Conservation (phyloP, 306 rosid species). For the Vigna radiata region DNA sequence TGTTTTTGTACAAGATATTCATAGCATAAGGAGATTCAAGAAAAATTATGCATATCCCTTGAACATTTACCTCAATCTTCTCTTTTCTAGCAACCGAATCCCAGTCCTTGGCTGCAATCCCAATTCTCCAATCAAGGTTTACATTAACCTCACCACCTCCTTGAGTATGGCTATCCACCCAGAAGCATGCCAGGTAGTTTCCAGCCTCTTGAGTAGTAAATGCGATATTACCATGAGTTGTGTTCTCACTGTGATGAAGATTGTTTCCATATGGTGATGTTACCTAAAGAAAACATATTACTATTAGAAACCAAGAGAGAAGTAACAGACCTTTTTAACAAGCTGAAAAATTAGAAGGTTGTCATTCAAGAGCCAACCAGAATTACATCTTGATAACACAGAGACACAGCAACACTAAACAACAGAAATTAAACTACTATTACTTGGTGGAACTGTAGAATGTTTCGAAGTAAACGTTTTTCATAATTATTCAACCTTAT, state of each 20-base stretch:
- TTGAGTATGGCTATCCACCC: constrained; percentile 56
- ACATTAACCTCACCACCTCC: constrained; percentile 59
- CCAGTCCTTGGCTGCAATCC: constrained; percentile 98
- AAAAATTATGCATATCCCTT: constrained; percentile 6
- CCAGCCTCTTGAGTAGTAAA: constrained; percentile 92
- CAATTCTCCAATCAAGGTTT: constrained; percentile 94
- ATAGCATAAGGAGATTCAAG: constrained; percentile 11
- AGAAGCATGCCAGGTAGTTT: constrained; percentile 87
- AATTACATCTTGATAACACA: constrained; percentile 15
- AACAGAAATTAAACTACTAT: neutral
- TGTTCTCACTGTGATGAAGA: constrained; percentile 72
- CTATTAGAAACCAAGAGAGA: constrained; percentile 23
- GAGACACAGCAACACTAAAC: neutral
- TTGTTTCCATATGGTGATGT: constrained; percentile 88
- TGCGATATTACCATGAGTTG: constrained; percentile 83
- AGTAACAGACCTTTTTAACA: constrained; percentile 25
- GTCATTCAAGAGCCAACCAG: constrained; percentile 12
- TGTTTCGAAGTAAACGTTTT: constrained; percentile 13
- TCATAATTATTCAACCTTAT: constrained; percentile 22
- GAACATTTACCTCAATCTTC: constrained; percentile 77
- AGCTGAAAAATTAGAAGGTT: constrained; percentile 24
- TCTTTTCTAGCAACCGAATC: constrained; percentile 95
- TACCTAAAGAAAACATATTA: constrained; percentile 60
- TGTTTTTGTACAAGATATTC: neutral
- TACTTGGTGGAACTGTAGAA: neutral